Evolutionary conservation across 805 yeast species (phyloP), one percentile per base, ranked within the genome.

Genomic region (Starmerella scarabaei): DNA sequence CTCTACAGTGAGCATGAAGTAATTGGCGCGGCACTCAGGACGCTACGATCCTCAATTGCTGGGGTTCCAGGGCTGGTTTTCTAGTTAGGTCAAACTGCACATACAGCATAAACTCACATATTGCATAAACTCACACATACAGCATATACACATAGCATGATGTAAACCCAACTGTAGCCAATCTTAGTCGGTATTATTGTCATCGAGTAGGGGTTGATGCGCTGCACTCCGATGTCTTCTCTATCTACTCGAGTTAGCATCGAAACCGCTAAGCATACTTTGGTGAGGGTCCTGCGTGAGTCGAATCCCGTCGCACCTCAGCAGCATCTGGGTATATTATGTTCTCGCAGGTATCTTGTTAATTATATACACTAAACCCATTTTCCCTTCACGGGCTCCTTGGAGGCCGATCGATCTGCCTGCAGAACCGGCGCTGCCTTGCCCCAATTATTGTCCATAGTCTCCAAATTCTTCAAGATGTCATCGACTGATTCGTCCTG

Each of bases 1-100:
- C 75, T 79, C 21, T 73, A 82, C 32, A 71, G 91, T 3, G 76
- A 77, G 47, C 78, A 82, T 23, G 80, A 73, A 23, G 86, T 81
- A 45, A 83, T 83, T 26, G 72, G 73, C n/a, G 72, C 70, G 39
- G 93, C 95, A 0, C 60, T 85, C 33, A 65, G 67, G 37, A 72
- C 76, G 52, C 71, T 86, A 41, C 88, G 84, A 51, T 67, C 79
- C 48, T 70, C 86, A 3, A 61, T 83, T 38, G 67, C 69, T 19
- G 82, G 82, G 42, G 75, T 86, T 16, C 94, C 94, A 0, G 59
- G 54, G 0, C 42, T 54, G 14, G 40, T 21, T 19, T 37, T 43
- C 26, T 45, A 32, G 17, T 20, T 7, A 24, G 27, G 27, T 12
- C 8, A 24, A 12, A 24, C n/a, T n/a, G n/a, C n/a, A n/a, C n/a